Conservation (phyloP, 768 basidiomycete species). For the Clitopilus passeckerianus region DNA sequence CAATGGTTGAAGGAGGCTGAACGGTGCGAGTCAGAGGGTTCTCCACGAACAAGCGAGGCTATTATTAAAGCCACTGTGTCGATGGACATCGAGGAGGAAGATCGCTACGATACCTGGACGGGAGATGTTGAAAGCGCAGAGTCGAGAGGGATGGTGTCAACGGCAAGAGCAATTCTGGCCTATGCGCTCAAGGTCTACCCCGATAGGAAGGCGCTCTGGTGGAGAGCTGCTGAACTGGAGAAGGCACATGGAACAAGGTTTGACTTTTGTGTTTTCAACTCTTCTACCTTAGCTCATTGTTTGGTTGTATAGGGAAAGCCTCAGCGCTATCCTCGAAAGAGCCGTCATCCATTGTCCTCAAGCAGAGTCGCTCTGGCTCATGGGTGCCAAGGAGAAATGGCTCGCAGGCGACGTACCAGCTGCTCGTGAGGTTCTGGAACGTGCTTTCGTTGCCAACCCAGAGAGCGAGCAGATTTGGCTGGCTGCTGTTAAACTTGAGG, state of each 20-base stretch:
- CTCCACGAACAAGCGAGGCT: slow-evolving; percentile 83
- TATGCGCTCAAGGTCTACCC: slow-evolving; percentile 92
- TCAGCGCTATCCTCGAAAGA: slow-evolving; percentile 75
- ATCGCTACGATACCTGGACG: slow-evolving; percentile 84
- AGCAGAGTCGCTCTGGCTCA: slow-evolving; percentile 95
- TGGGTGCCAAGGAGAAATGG: slow-evolving; percentile 99
- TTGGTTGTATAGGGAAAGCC: slow-evolving; percentile 51
- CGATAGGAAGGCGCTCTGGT: slow-evolving; percentile 81
- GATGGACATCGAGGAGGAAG: slow-evolving; percentile 95
- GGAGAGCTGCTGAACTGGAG: slow-evolving; percentile 88
- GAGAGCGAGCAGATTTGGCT: slow-evolving; percentile 98
- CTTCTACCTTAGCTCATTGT: background rate
- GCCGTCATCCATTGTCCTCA: slow-evolving; percentile 92
- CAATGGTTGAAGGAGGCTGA: slow-evolving; percentile 98
- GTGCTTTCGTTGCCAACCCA: slow-evolving; percentile 90
- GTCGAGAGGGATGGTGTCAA: slow-evolving; percentile 67
- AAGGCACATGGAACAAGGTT: slow-evolving; percentile 84
- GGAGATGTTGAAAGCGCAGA: slow-evolving; percentile 87
- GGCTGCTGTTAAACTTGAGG: slow-evolving; percentile 94
- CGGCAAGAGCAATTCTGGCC: slow-evolving; percentile 83
- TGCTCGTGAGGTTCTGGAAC: slow-evolving; percentile 85
- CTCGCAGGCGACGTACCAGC: slow-evolving; percentile 79
- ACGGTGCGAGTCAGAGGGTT: slow-evolving; percentile 81
- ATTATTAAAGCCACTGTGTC: slow-evolving; percentile 92
- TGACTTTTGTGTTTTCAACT: slow-evolving; percentile 4